phyloP scores from a whole-genome alignment of 176 grass and related monocot genomes.

The Lolium perenne region DNA sequence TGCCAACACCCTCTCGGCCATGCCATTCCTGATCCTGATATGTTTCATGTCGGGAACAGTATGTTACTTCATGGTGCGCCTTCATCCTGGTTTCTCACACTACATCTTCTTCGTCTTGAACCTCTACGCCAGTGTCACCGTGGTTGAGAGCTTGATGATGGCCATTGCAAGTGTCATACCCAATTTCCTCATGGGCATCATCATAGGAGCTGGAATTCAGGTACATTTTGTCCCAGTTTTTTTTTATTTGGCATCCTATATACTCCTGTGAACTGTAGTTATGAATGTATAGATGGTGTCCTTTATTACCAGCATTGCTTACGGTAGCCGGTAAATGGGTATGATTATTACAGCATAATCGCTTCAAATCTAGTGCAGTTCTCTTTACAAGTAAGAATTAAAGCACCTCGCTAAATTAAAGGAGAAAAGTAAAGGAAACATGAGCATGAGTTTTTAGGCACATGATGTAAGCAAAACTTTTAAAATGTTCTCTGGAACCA shows the following conservation, averaged over 20 bases:
- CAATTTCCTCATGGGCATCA: constrained; percentile 99
- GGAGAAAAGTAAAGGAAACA: neutral
- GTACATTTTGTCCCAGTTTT: constrained; percentile 29
- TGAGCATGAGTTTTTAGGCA: neutral
- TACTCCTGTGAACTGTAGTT: neutral
- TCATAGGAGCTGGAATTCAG: constrained; percentile 99
- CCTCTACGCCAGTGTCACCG: constrained; percentile 88
- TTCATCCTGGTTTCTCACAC: constrained; percentile 86
- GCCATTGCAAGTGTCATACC: constrained; percentile 98
- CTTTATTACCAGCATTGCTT: neutral
- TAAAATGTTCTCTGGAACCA: neutral
- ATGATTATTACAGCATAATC: neutral
- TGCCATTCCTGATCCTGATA: constrained; percentile 92
- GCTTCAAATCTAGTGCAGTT: constrained; percentile 25
- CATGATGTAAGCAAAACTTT: neutral
- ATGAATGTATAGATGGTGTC: neutral
- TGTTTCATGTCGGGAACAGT: constrained; percentile 87
- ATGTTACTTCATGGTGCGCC: constrained; percentile 91
- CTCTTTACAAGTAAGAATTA: neutral
- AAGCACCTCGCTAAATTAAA: neutral
- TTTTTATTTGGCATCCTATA: neutral
- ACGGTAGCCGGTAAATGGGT: neutral
- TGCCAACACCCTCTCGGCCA: constrained; percentile 88
- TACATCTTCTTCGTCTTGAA: constrained; percentile 87
- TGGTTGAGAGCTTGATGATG: constrained; percentile 99